Conservation (phyloP, 345 rosid species). For the Salix koriyanagi region DNA sequence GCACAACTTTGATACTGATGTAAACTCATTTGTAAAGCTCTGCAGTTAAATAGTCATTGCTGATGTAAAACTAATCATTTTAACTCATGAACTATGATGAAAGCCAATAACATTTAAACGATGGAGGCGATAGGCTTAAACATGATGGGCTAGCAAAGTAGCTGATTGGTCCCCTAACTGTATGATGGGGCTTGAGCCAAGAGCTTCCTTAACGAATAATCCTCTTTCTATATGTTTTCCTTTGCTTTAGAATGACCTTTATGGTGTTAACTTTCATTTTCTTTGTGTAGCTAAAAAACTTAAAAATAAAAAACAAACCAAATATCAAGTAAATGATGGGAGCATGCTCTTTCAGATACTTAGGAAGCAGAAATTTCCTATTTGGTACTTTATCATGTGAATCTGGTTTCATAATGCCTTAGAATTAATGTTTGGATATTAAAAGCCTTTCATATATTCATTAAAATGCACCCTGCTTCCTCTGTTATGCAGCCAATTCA, state of each 20-base stretch:
- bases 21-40: not conserved
- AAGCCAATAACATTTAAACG: too few relatives aligned
- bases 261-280: too few relatives aligned
- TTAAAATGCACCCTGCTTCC: constrained; percentile 4
- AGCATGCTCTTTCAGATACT: not conserved
- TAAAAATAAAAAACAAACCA: too few relatives aligned
- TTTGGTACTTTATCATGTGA: not conserved
- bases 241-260: too few relatives aligned
- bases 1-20: not conserved
- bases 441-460: not conserved
- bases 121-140: too few relatives aligned
- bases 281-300: too few relatives aligned
- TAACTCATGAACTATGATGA: too few relatives aligned
- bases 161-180: too few relatives aligned
- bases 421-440: not conserved
- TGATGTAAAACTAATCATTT: not conserved
- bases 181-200: too few relatives aligned
- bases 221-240: too few relatives aligned
- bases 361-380: not conserved
- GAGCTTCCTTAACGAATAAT: too few relatives aligned
- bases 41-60: not conserved
- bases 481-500: constrained; percentile 53
- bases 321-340: not conserved
- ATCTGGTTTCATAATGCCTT: not conserved
- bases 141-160: too few relatives aligned